Base-by-base conservation (phyloP, 2,329 filamentous ascomycete genomes). In the Fusarium sterilihyphosum region DNA sequence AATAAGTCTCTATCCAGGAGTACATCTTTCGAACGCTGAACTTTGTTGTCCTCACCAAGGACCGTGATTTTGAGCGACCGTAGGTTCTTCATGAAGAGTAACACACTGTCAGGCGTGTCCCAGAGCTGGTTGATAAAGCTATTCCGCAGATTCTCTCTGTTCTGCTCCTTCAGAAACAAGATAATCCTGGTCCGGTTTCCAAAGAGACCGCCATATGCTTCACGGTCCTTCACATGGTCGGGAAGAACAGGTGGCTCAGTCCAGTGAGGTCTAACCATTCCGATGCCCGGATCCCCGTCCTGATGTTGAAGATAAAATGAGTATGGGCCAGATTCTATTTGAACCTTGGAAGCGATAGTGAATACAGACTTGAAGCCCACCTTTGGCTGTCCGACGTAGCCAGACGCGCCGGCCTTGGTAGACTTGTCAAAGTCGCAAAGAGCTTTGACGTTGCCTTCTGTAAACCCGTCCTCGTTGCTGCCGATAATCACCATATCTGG, bases 101-200 rank as follows among this genome's bases (percentile, higher is more conserved):
- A 5, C 20, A 50, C 41, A 6, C 57, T 60, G 4, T 60, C 43
- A 0, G 57, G 57, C 0, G 33, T 31, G 4, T 60, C 31, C 57
- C 57, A 60, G 6, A 60, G 16, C 33, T 60, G 43, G 3, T 2
- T 50, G 0, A 50, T 16, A 5, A 60, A 50, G 9, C 16, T 26
- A 50, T 3, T 31, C 3, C 43, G 41, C 2, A 60, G 5, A 4
- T 0, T 5, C 0, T 50, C 57, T 20, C n/a, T 49, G 12, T 60
- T 60, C 24, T 60, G 43, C 6, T 37, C 41, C 7, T 31, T 50
- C 0, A 60, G 33, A 31, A 37, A 50, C 35, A 60, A 24, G 6
- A 60, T n/a, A 2, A 60, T 60, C 3, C 57, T 60, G 1, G 57
- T 60, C 41, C 41, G 43, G 14, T 49, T 60, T n/a, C 41, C 57